These are phyloP conservation scores for Gyrodon lividus DNA, from an alignment of 768 basidiomycete genomes.

Conservation along the genomic window DNA sequence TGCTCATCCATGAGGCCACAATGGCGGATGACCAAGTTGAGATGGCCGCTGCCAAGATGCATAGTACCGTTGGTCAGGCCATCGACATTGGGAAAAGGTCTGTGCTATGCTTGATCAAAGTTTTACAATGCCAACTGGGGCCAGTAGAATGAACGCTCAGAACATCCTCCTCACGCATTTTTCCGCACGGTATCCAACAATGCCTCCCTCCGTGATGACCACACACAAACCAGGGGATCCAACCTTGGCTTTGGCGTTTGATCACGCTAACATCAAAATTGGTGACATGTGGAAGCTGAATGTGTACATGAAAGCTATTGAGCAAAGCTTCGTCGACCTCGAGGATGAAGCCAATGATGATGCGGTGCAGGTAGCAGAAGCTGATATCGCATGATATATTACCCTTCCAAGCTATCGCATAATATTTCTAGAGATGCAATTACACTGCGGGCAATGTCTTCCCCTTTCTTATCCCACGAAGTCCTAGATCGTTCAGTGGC, in stretches of 20 bases:
- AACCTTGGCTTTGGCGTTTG: conserved; percentile 75
- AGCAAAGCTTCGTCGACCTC: conserved; percentile 57
- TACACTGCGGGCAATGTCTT: conserved; percentile 46
- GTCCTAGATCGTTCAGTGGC: conserved; percentile 5
- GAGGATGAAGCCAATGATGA: conserved; percentile 40
- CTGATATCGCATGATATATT: conserved; percentile 20
- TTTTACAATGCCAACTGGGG: background rate
- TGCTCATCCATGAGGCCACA: conserved; percentile 94
- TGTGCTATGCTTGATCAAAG: conserved; percentile 21
- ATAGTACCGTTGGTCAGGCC: conserved; percentile 90
- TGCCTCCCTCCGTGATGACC: conserved; percentile 50
- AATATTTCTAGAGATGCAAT: conserved; percentile 50
- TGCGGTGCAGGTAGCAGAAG: conserved; percentile 7
- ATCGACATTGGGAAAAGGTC: conserved; percentile 72
- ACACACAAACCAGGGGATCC: conserved; percentile 34
- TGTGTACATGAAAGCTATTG: conserved; percentile 71
- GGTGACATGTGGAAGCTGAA: conserved; percentile 85
- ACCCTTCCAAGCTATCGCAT: background rate
- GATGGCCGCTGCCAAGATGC: conserved; percentile 72
- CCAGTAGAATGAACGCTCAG: conserved; percentile 74
- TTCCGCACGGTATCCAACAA: conserved; percentile 89
- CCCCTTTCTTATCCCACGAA: conserved; percentile 35
- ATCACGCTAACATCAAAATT: conserved; percentile 68
- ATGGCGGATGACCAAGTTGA: conserved; percentile 83
- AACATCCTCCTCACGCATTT: conserved; percentile 94